A percentile compares a stretch with the other conserved stretches of the same genome.
Evolutionary conservation across 495 filamentous ascomycete species (phyloP).

Genomic region (Rostrohypoxylon terebratum): DNA sequence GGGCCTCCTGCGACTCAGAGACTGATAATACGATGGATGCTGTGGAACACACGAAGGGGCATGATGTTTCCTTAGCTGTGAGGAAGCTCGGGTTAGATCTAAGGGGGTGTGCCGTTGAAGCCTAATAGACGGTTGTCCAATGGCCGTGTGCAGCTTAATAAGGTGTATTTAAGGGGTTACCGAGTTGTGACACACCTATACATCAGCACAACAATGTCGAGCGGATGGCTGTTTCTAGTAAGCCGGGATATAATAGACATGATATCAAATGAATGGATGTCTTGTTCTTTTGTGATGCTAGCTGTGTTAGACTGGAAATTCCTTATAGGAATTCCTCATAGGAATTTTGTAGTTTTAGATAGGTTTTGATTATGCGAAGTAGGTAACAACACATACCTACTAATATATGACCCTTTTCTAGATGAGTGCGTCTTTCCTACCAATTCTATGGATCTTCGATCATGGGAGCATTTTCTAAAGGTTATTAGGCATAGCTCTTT

Average conservation of each 20-base stretch:
- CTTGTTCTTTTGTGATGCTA: neutral
- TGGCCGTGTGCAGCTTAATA: slow-evolving; percentile 4
- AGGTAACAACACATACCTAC: too few species aligned
- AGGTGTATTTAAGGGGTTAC: slow-evolving; percentile 6
- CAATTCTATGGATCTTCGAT: neutral
- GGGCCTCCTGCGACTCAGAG: neutral
- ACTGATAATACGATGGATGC: slow-evolving; percentile 1
- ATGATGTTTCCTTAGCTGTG: neutral
- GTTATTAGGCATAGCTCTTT: neutral
- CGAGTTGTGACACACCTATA: slow-evolving; percentile 6
- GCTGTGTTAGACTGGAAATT: neutral
- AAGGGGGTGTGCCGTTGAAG: neutral
- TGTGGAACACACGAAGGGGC: slow-evolving; percentile 31
- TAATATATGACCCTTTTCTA: slow-evolving; percentile 9
- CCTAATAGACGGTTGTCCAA: neutral
- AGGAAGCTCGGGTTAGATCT: neutral
- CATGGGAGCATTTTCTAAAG: neutral
- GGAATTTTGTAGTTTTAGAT: neutral
- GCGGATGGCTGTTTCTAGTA: neutral
- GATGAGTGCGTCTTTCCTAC: neutral
- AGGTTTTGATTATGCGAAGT: neutral
- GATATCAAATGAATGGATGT: neutral
- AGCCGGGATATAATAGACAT: neutral
- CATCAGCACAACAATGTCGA: neutral
- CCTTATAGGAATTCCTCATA: too few species aligned